Evolutionary conservation across 352 stramenopile genomes (phyloP), one percentile per base, ranked within the genome.

Genomic region (Pythium sp.): DNA sequence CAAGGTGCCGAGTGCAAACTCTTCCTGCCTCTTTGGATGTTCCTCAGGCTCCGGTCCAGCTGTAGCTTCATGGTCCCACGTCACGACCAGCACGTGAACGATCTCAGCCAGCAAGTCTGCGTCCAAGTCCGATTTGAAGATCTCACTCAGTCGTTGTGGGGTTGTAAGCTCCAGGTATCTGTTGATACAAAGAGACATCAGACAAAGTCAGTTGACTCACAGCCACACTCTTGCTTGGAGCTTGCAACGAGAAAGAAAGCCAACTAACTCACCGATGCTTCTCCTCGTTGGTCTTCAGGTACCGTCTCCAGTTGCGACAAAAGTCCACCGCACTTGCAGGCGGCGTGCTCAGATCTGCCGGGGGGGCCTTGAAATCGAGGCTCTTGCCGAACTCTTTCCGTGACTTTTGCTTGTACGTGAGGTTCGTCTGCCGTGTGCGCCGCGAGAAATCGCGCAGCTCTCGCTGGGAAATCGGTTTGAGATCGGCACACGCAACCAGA

Each of bases 401-500:
- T 9, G 51, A 30, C 24, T 76, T 80, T 49, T 78, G 78, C 46
- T 82, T 86, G 62, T 82, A 94, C 24, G 78, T 70, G n/a, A 91
- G 72, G 65, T 94, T 96, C n/a, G 71, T 87, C 36, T 76, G 67
- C 5, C 81, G 80, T 32, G 84, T 70, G 18, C 64, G 73, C 36
- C 71, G 78, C 5, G 72, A 82, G 41, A 96, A 84, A 64, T 80
- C 76, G 18, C 73, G 76, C 24, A 96, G 67, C 70, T 96, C 88
- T 22, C 76, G 80, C 54, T 92, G 84, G 14, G 76, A 90, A 51
- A 96, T 80, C 24, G 88, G 87, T 59, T 94, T 96, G 36, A 96
- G 67, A 58, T 94, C 82, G 0, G 89, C 89, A 72, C 89, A 96
- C 12, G 86, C 82, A 2, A 96, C 89, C 20, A 94, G 72, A 49